Evolutionary conservation across 163 green algal species (phyloP).

Genomic region (Smithsoniella earleae): DNA sequence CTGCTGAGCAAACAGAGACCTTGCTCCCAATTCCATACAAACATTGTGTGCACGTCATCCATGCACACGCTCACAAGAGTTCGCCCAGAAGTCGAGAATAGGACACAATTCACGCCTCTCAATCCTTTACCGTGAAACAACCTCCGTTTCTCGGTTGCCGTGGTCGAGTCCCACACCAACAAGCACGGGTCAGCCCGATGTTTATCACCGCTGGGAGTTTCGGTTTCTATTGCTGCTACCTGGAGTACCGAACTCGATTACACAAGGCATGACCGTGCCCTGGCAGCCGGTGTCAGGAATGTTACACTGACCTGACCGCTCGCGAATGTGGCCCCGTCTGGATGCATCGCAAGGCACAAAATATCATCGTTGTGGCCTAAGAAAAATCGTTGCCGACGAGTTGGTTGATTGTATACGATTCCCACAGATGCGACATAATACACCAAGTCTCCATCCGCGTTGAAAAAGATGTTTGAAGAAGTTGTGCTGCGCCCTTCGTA

Average conservation of each 20-base stretch:
- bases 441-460: constrained; percentile 39
- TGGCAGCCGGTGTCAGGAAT: no score
- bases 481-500: constrained; percentile 51
- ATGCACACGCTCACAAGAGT: constrained; percentile 44
- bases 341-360: constrained; percentile 39
- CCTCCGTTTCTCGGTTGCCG: constrained; percentile 16
- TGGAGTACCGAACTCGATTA: no score
- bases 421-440: constrained; percentile 49
- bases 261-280: neutral
- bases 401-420: constrained; percentile 49
- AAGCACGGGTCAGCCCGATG: constrained; percentile 34
- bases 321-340: constrained; percentile 37
- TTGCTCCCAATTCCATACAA: constrained; percentile 47
- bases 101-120: constrained; percentile 11
- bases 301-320: constrained; percentile 45
- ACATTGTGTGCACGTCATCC: constrained; percentile 51
- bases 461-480: constrained; percentile 50
- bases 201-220: neutral
- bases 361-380: constrained; percentile 59
- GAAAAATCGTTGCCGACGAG: constrained; percentile 49
- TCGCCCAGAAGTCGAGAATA: constrained; percentile 44
- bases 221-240: constrained; percentile 8
- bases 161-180: constrained; percentile 38
- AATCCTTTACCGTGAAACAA: constrained; percentile 32
- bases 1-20: constrained; percentile 36